Conservation (phyloP, 257 asterid genomes). For the Craterostigma plantagineum region DNA sequence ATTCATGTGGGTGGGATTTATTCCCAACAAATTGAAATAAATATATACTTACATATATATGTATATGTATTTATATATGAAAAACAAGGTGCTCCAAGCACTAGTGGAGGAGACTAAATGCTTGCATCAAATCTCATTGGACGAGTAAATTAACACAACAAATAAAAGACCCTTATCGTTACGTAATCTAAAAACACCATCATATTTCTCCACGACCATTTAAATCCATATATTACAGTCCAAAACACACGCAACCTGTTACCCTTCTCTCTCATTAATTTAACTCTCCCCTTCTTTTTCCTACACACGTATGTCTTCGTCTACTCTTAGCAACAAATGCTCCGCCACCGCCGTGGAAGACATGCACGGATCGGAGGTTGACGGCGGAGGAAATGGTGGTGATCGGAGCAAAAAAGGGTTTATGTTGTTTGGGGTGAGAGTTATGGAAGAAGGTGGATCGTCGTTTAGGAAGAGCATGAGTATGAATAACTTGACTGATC, state of each 20-base stretch:
- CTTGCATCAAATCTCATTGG: conserved; percentile 4
- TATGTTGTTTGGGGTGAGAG: conserved; percentile 90
- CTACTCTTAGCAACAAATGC: conserved; percentile 4
- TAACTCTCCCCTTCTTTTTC: not conserved
- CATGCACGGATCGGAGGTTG: conserved; percentile 19
- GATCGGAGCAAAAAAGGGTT: conserved; percentile 32
- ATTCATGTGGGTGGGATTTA: too few relatives aligned
- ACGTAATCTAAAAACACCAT: conserved; percentile 4
- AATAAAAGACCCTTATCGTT: too few relatives aligned
- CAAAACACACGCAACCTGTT: not conserved
- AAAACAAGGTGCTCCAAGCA: too few relatives aligned
- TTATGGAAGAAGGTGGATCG: conserved; percentile 43
- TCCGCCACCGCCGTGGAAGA: conserved; percentile 27
- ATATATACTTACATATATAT: too few relatives aligned
- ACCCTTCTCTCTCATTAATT: conserved; percentile 1
- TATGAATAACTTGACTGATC: conserved; percentile 75
- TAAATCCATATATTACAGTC: conserved; percentile 3
- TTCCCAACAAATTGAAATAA: too few relatives aligned
- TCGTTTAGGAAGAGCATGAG: conserved; percentile 77
- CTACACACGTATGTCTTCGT: too few relatives aligned
- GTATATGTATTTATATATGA: too few relatives aligned
- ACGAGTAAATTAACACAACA: conserved; percentile 1
- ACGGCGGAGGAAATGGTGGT: conserved; percentile 17
- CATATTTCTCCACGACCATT: conserved; percentile 1
- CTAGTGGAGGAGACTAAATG: too few relatives aligned